Conservation (phyloP, 2,329 filamentous ascomycete species). For the Cytospora paraplurivora region DNA sequence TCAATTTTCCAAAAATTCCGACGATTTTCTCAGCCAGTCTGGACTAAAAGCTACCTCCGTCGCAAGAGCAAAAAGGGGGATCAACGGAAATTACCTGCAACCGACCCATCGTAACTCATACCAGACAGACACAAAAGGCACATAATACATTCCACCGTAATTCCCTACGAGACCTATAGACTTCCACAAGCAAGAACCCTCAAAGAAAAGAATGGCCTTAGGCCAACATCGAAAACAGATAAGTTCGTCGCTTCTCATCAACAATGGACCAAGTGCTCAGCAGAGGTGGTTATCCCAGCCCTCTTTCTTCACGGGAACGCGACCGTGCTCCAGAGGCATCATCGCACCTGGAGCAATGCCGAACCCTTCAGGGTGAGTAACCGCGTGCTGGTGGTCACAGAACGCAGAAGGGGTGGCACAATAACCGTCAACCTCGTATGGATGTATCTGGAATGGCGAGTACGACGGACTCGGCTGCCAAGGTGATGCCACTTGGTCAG, state of each 20-base stretch:
- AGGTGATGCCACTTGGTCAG: conserved; percentile 32
- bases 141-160: conserved; percentile 17
- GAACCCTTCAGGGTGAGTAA: conserved; percentile 22
- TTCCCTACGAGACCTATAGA: not conserved
- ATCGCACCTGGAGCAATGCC: conserved; percentile 24
- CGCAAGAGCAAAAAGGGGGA: not conserved
- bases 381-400: conserved; percentile 32
- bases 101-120: conserved; percentile 6
- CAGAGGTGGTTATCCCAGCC: conserved; percentile 24
- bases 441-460: conserved; percentile 42
- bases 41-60: not conserved
- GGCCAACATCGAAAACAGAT: not conserved
- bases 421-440: conserved; percentile 38
- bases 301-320: conserved; percentile 26
- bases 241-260: not conserved
- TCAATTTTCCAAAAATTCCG: not conserved
- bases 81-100: not conserved
- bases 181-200: not conserved
- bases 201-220: not conserved
- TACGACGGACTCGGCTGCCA: conserved; percentile 41
- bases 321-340: conserved; percentile 19
- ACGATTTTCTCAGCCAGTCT: conserved; percentile 2
- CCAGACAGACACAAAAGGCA: not conserved
- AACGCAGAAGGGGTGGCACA: conserved; percentile 27
- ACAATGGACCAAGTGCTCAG: not conserved